Conservation (phyloP, 768 basidiomycete species). For the Lactifluus hygrophoroides region DNA sequence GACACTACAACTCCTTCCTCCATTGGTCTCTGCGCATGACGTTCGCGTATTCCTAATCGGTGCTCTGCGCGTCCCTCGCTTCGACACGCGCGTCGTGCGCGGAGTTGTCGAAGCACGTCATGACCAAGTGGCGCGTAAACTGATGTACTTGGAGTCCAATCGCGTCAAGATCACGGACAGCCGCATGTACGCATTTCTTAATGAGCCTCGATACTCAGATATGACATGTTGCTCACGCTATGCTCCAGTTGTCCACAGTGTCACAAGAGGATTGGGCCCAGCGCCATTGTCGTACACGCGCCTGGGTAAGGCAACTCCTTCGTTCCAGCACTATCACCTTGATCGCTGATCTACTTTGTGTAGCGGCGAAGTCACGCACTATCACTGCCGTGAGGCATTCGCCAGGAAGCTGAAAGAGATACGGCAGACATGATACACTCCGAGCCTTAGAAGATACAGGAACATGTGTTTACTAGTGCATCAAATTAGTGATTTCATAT, state of each 20-base stretch:
- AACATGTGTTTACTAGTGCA: slow-evolving; percentile 3
- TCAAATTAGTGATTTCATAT: background rate
- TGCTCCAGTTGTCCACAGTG: slow-evolving; percentile 19
- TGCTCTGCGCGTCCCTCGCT: slow-evolving; percentile 54
- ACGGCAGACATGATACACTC: slow-evolving; percentile 1
- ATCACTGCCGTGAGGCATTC: slow-evolving; percentile 88
- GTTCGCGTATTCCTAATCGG: slow-evolving; percentile 72
- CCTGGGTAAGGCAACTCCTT: slow-evolving; percentile 12
- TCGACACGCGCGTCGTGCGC: slow-evolving; percentile 61
- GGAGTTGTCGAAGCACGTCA: slow-evolving; percentile 65
- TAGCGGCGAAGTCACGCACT: slow-evolving; percentile 95
- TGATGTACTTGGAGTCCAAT: slow-evolving; percentile 72
- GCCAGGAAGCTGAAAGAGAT: slow-evolving; percentile 44
- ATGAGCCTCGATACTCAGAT: too few species aligned
- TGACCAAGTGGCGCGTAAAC: slow-evolving; percentile 62
- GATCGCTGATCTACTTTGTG: background rate
- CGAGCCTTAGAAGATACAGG: background rate
- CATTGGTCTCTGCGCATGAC: slow-evolving; percentile 77
- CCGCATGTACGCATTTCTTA: slow-evolving; percentile 55
- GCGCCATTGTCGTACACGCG: slow-evolving; percentile 20
- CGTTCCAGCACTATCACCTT: background rate
- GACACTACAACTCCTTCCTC: slow-evolving; percentile 81
- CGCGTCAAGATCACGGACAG: slow-evolving; percentile 87
- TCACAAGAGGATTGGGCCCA: slow-evolving; percentile 21
- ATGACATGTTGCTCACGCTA: background rate